Evolutionary conservation across 2,329 filamentous ascomycete species (phyloP).

Genomic region (Colletotrichum shisoi): DNA sequence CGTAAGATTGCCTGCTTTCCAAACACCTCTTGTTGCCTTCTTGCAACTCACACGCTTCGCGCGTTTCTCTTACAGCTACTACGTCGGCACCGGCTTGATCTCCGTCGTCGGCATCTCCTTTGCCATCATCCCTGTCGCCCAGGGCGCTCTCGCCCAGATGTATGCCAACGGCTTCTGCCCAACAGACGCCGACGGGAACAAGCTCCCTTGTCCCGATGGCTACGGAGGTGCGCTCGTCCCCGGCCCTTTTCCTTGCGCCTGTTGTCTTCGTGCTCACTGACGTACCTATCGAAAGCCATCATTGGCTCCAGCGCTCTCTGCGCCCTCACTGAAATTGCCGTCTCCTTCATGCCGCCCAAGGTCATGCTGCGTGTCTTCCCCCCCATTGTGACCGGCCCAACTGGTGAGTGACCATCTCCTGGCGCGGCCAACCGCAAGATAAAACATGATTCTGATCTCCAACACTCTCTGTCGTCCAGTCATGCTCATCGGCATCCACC

Average conservation of each 20-base stretch:
- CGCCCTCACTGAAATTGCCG: constrained; percentile 72
- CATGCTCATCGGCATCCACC: constrained; percentile 74
- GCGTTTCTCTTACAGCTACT: constrained; percentile 62
- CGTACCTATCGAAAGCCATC: constrained; percentile 60
- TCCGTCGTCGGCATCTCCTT: constrained; percentile 83
- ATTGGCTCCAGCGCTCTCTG: constrained; percentile 74
- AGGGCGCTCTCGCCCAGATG: constrained; percentile 78
- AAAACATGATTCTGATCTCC: neutral
- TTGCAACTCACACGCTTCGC: constrained; percentile 13
- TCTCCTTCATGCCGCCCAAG: constrained; percentile 77
- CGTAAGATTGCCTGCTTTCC: constrained; percentile 49
- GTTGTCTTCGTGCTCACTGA: neutral
- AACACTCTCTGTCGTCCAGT: constrained; percentile 45
- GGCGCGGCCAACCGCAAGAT: constrained; percentile 46
- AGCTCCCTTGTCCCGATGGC: constrained; percentile 75
- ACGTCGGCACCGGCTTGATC: constrained; percentile 79
- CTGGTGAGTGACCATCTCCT: constrained; percentile 44
- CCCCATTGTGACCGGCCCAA: constrained; percentile 78
- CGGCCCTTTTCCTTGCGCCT: neutral
- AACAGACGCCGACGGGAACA: constrained; percentile 66
- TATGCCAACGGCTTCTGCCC: constrained; percentile 76
- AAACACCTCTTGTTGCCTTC: neutral
- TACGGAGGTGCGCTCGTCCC: constrained; percentile 62
- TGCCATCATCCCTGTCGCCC: constrained; percentile 76
- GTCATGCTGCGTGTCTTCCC: constrained; percentile 77